Base-by-base conservation (phyloP, 2,329 filamentous ascomycete genomes). In the Lachnellula arida region DNA sequence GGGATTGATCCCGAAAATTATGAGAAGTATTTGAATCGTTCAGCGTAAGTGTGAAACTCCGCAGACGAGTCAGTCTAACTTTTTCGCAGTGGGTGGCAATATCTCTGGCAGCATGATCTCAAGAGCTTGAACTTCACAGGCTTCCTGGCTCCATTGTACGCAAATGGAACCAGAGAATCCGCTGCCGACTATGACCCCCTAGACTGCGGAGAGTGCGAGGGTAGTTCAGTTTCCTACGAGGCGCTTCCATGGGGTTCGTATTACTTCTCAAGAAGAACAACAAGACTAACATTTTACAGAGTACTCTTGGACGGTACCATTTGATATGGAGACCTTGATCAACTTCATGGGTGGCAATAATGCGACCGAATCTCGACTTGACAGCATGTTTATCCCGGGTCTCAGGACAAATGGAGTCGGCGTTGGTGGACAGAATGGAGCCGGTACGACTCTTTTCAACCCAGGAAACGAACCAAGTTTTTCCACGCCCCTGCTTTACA, bases 281-380 rank as follows among this genome's bases (percentile, higher is more conserved):
- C 47, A 51, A 3, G 23, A 14, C 34, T 28, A 32, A 42, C 22
- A 14, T 19, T 23, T 22, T 12, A 34, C 28, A 53, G 52, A 78
- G 32, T 84, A 84, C 68, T 88, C 35, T 65, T 77, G 42, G 42
- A 44, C 42, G 7, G 75, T 79, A 4, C 77, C 82, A 1, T 81
- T 85, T 63, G 83, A 87, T 63, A 77, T 84, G 70, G 68, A 73
- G 39, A 73, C 75, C 2, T 64, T 84, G 55, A 78, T 85, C 50
- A 59, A 73, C 1, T 66, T 75, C 14, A 76, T 78, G 68, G 82
- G 82, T 3, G 83, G 83, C 0, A 61, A 72, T 0, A 64, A 70
- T 0, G 74, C 70, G 0, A 82, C 84, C 50, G 77, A 82, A n/a
- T 67, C 72, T 8, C 73, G 78, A 2, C 70, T 75, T 14, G 64